Evolutionary conservation across 805 yeast species (phyloP).

Genomic region (Ogataea populi-albae): DNA sequence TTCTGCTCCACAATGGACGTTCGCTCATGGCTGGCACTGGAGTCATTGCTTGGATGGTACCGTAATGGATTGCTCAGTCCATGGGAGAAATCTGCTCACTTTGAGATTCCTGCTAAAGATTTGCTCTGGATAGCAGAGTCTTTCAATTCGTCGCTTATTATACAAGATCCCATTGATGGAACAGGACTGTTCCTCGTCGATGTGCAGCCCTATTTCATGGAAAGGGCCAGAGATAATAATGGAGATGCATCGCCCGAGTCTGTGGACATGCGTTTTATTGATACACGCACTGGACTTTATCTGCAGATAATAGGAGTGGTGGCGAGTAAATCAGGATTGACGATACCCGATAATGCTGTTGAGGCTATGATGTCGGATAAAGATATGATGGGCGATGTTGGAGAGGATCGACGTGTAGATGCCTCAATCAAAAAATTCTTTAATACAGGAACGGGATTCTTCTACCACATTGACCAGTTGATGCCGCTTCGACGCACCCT

Average conservation of each 20-base stretch:
- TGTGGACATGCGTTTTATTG: conserved; percentile 56
- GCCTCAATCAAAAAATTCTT: conserved; percentile 25
- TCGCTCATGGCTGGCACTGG: conserved; percentile 48
- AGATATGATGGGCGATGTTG: conserved; percentile 17
- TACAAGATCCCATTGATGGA: conserved; percentile 44
- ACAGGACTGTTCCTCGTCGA: conserved; percentile 46
- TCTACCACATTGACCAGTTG: conserved; percentile 28
- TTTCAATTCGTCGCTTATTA: conserved; percentile 45
- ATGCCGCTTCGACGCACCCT: conserved; percentile 27
- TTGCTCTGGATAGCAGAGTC: conserved; percentile 43
- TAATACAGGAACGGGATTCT: conserved; percentile 36
- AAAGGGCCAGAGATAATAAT: conserved; percentile 47
- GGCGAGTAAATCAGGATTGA: conserved; percentile 13
- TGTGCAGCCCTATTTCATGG: conserved; percentile 47
- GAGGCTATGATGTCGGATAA: conserved; percentile 20
- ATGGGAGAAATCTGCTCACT: conserved; percentile 50
- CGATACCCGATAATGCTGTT: conserved; percentile 15
- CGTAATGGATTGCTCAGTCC: conserved; percentile 50
- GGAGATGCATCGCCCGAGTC: conserved; percentile 43
- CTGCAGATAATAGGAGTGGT: conserved; percentile 56
- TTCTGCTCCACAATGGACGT: conserved; percentile 42
- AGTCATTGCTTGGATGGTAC: conserved; percentile 48
- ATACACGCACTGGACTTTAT: conserved; percentile 55
- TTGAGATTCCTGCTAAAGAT: conserved; percentile 50
- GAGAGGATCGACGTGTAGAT: conserved; percentile 17